Evolutionary conservation across 1,139 yeast genomes (phyloP), one percentile per base, ranked within the genome.

Genomic region (Kurtzmaniella natalensis): DNA sequence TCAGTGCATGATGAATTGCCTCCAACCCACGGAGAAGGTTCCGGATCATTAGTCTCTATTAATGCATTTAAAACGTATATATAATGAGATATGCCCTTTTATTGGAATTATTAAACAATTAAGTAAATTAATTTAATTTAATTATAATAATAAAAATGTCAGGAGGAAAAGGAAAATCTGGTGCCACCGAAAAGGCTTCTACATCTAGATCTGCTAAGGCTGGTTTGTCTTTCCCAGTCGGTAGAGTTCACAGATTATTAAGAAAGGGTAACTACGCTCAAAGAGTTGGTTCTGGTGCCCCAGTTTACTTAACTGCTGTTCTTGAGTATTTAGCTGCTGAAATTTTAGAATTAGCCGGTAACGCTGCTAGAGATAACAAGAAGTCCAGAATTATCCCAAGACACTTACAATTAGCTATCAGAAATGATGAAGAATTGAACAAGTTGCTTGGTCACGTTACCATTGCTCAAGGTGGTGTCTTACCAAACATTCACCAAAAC

Each of bases 241-340:
- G 97, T 70, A 92, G 97, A 82, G 94, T 89, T 51, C 97, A 89
- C 78, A 82, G 96, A 76, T 78, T 88, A 58, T 75, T 89, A 59
- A 86, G 95, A 79, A 88, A 85, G 73, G 97, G 97, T 61, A 89
- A 89, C 81, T 89, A 89, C 74, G 96, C 96, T 55, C 96, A 89
- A 76, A 85, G 97, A 78, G 83, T 89, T 57, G 97, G 97, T 79
- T 89, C 96, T 51, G 96, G 96, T 77, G 94, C 94, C 54, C 94
- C 94, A 67, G 94, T 89, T 47, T 89, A 88, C 72, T 76, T 89
- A 54, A 92, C 97, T 49, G 94, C 97, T 32, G 97, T 89, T 40
- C 80, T 89, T 53, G 97, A 89, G 70, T 89, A 89, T 65, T 76
- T 89, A 60, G 89, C 96, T 50, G 96, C 96, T 48, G 97, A 89